These are phyloP conservation scores for Psilocybe tampanensis DNA, from an alignment of 768 basidiomycete genomes.

Conservation along the genomic window DNA sequence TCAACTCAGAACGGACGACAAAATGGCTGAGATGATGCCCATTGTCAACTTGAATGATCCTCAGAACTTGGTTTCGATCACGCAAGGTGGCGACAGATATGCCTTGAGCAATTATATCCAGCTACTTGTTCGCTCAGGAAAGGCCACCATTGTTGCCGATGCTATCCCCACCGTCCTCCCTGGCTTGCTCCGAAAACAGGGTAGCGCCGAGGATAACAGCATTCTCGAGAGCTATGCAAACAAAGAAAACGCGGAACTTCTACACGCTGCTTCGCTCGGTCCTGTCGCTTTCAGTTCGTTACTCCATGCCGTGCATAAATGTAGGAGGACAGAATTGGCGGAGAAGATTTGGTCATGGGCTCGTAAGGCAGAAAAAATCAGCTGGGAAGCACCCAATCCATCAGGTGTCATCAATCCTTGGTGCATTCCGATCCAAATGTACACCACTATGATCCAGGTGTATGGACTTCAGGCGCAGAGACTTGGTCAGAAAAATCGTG, in stretches of 20 bases:
- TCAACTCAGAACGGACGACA: background rate
- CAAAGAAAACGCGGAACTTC: slow-evolving; percentile 29
- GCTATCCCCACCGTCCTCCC: slow-evolving; percentile 62
- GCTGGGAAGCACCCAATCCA: slow-evolving; percentile 29
- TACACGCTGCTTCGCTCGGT: slow-evolving; percentile 51
- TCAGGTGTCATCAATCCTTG: slow-evolving; percentile 44
- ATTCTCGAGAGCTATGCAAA: background rate
- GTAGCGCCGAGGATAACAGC: background rate
- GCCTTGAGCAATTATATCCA: slow-evolving; percentile 56
- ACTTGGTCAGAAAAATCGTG: background rate
- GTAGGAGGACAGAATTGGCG: slow-evolving; percentile 53
- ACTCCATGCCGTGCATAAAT: slow-evolving; percentile 61
- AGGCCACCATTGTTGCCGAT: slow-evolving; percentile 41
- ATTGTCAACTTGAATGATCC: background rate
- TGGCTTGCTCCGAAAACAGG: slow-evolving; percentile 36
- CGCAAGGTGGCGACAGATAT: slow-evolving; percentile 38
- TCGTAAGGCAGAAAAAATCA: slow-evolving; percentile 56
- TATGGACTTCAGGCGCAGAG: slow-evolving; percentile 49
- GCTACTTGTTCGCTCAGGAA: slow-evolving; percentile 53
- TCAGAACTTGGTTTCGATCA: slow-evolving; percentile 5
- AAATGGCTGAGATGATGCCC: background rate
- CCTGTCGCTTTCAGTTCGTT: slow-evolving; percentile 62
- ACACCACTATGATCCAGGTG: slow-evolving; percentile 70
- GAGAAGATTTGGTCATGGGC: slow-evolving; percentile 69
- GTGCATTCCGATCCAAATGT: slow-evolving; percentile 66